Percentiles rank a stretch among this genome's conserved stretches.
phyloP scores from a whole-genome alignment of 768 basidiomycete species.

The Suillus brevipes region DNA sequence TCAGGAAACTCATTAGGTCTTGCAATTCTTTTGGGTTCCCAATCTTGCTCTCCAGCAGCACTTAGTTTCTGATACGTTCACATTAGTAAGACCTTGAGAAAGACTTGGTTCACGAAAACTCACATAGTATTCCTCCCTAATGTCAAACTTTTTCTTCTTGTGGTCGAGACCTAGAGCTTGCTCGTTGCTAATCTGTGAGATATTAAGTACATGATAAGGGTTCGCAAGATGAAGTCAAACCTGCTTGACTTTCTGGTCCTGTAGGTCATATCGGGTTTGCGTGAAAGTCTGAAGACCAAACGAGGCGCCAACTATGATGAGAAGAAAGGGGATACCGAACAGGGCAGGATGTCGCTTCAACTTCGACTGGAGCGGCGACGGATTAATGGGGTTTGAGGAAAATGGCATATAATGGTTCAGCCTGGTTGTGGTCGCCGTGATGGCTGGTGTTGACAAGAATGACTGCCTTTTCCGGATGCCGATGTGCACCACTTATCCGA shows the following conservation, averaged over 20 bases:
- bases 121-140: conserved; percentile 95
- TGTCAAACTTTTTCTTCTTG: conserved; percentile 80
- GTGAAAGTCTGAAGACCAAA: conserved; percentile 83
- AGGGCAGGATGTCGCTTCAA: conserved; percentile 63
- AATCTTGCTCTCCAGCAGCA: conserved; percentile 63
- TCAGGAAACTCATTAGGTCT: conserved; percentile 88
- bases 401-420: conserved; percentile 45
- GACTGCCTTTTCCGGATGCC: background rate
- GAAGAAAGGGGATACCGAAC: conserved; percentile 86
- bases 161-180: conserved; percentile 74
- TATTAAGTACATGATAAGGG: background rate
- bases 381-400: conserved; percentile 46
- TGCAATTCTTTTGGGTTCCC: conserved; percentile 84
- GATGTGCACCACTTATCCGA: background rate
- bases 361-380: conserved; percentile 39
- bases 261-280: conserved; percentile 87
- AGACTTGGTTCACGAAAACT: conserved; percentile 34
- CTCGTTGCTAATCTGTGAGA: conserved; percentile 64
- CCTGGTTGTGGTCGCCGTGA: background rate
- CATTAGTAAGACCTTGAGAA: conserved; percentile 5
- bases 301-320: conserved; percentile 83
- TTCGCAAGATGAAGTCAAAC: conserved; percentile 32
- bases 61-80: conserved; percentile 57
- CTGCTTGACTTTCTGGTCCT: conserved; percentile 75
- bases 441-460: background rate